Percentiles rank a stretch among this genome's conserved stretches.
Conservation (phyloP, 345 rosid species). For the Citrus reticulata region DNA sequence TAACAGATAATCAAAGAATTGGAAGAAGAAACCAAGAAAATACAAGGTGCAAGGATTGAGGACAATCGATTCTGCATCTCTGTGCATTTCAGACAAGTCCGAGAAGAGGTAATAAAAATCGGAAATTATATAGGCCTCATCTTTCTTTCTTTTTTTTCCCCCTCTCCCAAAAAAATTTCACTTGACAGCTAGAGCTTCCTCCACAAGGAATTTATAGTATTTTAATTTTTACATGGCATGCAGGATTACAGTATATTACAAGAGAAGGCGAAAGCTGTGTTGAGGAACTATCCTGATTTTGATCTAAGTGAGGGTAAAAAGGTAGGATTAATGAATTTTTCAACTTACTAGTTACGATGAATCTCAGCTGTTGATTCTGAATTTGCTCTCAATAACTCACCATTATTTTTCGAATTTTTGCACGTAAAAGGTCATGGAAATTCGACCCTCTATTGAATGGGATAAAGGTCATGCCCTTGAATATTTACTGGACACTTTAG, state of each 20-base stretch:
- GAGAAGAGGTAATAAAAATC: conserved; percentile 16
- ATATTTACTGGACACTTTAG: conserved; percentile 43
- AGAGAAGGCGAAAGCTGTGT: conserved; percentile 36
- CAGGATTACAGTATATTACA: conserved; percentile 29
- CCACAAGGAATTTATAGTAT: too few species aligned
- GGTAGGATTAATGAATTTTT: conserved; percentile 21
- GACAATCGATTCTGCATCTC: conserved; percentile 44
- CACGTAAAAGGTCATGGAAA: conserved; percentile 41
- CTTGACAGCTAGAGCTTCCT: background rate
- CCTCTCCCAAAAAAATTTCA: background rate
- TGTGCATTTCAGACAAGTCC: conserved; percentile 38
- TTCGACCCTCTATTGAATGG: conserved; percentile 58
- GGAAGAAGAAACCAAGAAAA: conserved; percentile 23
- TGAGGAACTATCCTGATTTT: conserved; percentile 32
- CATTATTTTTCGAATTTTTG: background rate
- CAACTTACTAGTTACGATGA: background rate
- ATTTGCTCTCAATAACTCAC: background rate
- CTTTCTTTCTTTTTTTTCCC: too few species aligned
- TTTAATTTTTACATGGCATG: background rate
- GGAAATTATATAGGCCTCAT: background rate
- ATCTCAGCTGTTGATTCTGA: background rate
- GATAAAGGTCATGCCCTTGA: conserved; percentile 56
- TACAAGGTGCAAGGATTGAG: conserved; percentile 35
- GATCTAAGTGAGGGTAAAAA: conserved; percentile 41
- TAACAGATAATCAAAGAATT: conserved; percentile 21